phyloP scores from a whole-genome alignment of 2,329 filamentous ascomycete genomes.

The Diaporthe sp. region DNA sequence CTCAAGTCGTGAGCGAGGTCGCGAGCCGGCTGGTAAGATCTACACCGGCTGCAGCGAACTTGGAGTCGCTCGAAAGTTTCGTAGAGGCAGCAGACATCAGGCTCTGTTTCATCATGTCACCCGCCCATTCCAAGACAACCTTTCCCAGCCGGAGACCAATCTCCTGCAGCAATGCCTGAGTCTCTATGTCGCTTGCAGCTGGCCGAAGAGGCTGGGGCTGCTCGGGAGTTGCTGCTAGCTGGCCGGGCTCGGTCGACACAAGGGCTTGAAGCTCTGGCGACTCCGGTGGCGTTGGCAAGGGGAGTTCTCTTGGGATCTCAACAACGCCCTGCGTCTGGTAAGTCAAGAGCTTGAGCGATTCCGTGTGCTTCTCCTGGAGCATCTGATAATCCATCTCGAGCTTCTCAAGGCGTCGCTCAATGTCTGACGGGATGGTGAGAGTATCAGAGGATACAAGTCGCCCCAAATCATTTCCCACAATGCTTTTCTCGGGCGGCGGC shows the following conservation, averaged over 20 bases:
- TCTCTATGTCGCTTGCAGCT: slow-evolving; percentile 12
- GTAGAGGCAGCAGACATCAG: slow-evolving; percentile 23
- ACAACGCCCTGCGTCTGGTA: neutral
- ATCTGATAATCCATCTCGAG: slow-evolving; percentile 36
- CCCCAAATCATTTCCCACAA: no score
- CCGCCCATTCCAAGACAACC: slow-evolving; percentile 39
- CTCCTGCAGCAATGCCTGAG: slow-evolving; percentile 25
- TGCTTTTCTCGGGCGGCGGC: no score
- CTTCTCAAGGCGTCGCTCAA: slow-evolving; percentile 39
- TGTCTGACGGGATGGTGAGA: neutral
- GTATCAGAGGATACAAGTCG: neutral
- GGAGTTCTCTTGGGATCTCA: slow-evolving; percentile 6
- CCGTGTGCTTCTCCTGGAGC: slow-evolving; percentile 34
- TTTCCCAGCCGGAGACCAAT: slow-evolving; percentile 37
- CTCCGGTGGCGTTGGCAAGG: neutral
- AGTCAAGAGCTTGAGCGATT: slow-evolving; percentile 24
- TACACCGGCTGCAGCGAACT: neutral
- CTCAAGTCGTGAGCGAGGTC: slow-evolving; percentile 9
- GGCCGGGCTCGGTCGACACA: neutral
- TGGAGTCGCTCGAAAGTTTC: slow-evolving; percentile 3
- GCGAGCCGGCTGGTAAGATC: slow-evolving; percentile 27
- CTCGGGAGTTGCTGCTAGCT: neutral
- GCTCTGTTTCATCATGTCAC: slow-evolving; percentile 39
- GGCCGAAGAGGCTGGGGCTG: neutral
- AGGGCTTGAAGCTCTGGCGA: neutral